These are phyloP conservation scores for Skeletonema tropicum DNA, from an alignment of 108 stramenopile species.

Conservation along the genomic window DNA sequence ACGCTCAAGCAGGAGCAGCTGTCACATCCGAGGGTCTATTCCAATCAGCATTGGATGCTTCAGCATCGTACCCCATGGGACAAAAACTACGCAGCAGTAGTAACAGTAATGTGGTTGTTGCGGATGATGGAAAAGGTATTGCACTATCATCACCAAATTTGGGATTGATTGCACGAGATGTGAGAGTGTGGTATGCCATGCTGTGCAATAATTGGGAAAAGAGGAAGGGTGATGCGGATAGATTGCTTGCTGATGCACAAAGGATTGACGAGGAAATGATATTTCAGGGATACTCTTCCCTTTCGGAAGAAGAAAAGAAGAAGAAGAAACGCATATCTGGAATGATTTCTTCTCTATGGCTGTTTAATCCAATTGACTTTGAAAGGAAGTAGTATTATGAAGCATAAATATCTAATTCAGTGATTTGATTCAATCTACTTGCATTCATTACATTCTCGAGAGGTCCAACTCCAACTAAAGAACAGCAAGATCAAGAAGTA, in stretches of 20 bases:
- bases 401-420: too few relatives aligned
- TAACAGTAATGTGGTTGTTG: background rate
- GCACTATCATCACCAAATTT: slow-evolving; percentile 48
- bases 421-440: too few relatives aligned
- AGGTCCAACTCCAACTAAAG: too few relatives aligned
- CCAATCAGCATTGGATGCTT: slow-evolving; percentile 70
- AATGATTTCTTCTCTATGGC: slow-evolving; percentile 37
- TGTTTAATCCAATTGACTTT: slow-evolving; percentile 42
- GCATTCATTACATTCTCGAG: too few relatives aligned
- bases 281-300: too few relatives aligned
- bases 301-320: background rate
- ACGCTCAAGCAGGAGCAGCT: slow-evolving; percentile 69
- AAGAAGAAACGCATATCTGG: slow-evolving; percentile 19
- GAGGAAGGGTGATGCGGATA: slow-evolving; percentile 68
- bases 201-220: slow-evolving; percentile 82
- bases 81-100: slow-evolving; percentile 18
- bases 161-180: slow-evolving; percentile 59
- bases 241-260: slow-evolving; percentile 44
- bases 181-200: slow-evolving; percentile 55
- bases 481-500: too few relatives aligned
- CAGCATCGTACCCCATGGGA: slow-evolving; percentile 44
- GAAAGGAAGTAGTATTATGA: background rate
- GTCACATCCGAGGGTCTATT: slow-evolving; percentile 88
- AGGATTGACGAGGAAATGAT: slow-evolving; percentile 54
- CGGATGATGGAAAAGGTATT: slow-evolving; percentile 29